A percentile compares a stretch with the other conserved stretches of the same genome.
Evolutionary conservation across 805 yeast species (phyloP).

Genomic region (Candida ascalaphidarum): DNA sequence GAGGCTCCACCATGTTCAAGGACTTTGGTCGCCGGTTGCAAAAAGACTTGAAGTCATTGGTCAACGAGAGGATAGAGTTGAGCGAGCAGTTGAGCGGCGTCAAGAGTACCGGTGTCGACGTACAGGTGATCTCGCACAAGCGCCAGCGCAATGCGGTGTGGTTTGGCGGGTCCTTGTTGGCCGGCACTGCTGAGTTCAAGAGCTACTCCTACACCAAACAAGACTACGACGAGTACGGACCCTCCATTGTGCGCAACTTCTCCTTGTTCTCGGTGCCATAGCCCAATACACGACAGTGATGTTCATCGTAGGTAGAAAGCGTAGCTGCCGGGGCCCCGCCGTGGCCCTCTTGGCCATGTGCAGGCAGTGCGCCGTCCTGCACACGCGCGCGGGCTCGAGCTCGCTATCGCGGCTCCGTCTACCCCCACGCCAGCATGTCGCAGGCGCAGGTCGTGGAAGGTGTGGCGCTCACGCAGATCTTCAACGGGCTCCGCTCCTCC

Average conservation of each 20-base stretch:
- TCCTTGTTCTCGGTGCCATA: constrained; percentile 87
- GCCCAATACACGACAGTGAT: constrained; percentile 1
- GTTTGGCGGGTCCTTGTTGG: constrained; percentile 97
- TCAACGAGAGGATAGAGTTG: constrained; percentile 76
- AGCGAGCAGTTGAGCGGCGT: constrained; percentile 72
- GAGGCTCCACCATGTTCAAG: constrained; percentile 98
- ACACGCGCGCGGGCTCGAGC: too few species aligned
- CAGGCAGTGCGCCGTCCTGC: too few species aligned
- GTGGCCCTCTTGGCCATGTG: too few species aligned
- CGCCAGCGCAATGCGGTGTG: constrained; percentile 98
- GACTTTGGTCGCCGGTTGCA: constrained; percentile 97
- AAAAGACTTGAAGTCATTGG: constrained; percentile 83
- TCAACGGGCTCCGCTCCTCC: constrained; percentile 38
- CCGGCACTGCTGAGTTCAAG: constrained; percentile 95
- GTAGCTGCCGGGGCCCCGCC: too few species aligned
- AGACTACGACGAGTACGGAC: constrained; percentile 97
- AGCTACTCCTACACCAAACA: constrained; percentile 94
- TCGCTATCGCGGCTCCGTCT: too few species aligned
- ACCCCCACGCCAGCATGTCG: too few species aligned
- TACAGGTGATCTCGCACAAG: constrained; percentile 93
- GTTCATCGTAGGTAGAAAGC: too few species aligned
- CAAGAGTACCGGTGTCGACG: constrained; percentile 90
- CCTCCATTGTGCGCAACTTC: constrained; percentile 94
- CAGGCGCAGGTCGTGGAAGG: constrained; percentile 34
- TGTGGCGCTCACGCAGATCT: constrained; percentile 44